Evolutionary conservation across 805 yeast genomes (phyloP), one percentile per base, ranked within the genome.

Genomic region (Starmerella scarabaei): DNA sequence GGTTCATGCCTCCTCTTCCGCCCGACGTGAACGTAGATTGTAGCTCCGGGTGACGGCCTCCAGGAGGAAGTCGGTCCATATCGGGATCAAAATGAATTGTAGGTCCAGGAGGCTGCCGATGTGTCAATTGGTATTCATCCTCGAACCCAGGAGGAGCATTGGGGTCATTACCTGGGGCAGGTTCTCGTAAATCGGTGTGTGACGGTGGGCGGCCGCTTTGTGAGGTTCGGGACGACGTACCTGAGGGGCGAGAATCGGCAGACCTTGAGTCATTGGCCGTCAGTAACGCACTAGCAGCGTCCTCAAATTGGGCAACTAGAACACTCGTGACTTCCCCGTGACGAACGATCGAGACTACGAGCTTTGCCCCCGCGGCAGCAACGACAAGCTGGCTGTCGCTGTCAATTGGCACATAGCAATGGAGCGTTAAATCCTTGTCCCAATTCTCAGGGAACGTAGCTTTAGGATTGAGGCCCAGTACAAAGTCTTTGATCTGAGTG

Each of bases 71-170:
- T 23, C 63, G 40, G 37, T 64, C 69, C 16, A 48, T 48, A 18
- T 57, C 56, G 21, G 68, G 69, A 32, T 60, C 54, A 5, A 56
- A 52, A n/a, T 21, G 27, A 3, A 45, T 11, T 17, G 27, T 2
- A 1, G 47, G 47, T 9, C 40, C 42, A 6, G 14, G 21, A 15
- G 16, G 24, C 14, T 12, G 19, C 19, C 24, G 43, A 9, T 12
- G 37, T 8, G 34, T 36, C 33, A 60, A 44, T 34, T 59, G 57
- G 38, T 56, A 56, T 41, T 64, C 68, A 48, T 68, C 71, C 31
- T 69, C 73, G 47, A 68, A 63, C 5, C 62, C 66, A 1, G 68
- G 68, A 5, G 63, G 62, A 2, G 50, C 52, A 4, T 53, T 53
- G 3, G 57, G 47, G 16, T 47, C 46, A 2, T 41, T n/a, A n/a